These are phyloP conservation scores for Salvia hispanica DNA, from an alignment of 257 asterid genomes.

Conservation along the genomic window DNA sequence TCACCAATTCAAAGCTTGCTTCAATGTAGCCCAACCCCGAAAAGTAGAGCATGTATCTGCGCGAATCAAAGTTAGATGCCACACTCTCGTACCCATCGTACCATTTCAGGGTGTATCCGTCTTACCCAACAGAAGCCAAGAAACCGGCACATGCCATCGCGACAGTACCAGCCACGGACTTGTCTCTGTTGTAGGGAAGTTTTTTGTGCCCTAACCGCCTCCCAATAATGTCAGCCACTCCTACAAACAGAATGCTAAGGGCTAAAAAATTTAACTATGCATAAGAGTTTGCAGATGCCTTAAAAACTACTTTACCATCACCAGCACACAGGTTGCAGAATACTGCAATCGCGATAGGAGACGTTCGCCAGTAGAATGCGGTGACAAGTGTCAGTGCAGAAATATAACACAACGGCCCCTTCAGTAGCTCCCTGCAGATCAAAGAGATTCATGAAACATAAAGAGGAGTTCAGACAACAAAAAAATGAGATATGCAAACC, in stretches of 20 bases:
- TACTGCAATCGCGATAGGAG: constrained; percentile 82
- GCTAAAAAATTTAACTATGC: background rate
- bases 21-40: constrained; percentile 69
- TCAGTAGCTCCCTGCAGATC: constrained; percentile 74
- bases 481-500: constrained; percentile 40
- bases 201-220: constrained; percentile 73
- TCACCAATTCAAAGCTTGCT: constrained; percentile 53
- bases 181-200: constrained; percentile 77
- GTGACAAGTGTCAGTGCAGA: constrained; percentile 62
- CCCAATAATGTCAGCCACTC: constrained; percentile 85
- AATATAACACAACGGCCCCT: constrained; percentile 88
- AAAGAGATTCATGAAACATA: background rate
- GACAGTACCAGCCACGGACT: constrained; percentile 67
- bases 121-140: constrained; percentile 79
- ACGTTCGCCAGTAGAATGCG: constrained; percentile 84
- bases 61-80: background rate
- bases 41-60: constrained; percentile 86
- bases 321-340: constrained; percentile 91
- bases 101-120: constrained; percentile 17
- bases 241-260: constrained; percentile 36
- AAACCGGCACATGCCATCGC: constrained; percentile 83
- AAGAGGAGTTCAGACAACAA: background rate
- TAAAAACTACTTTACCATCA: constrained; percentile 62
- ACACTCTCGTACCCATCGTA: too few species aligned
- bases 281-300: background rate